Base-by-base conservation (phyloP, 2,329 filamentous ascomycete species). In the Mycosphaerelloides madeirae region DNA sequence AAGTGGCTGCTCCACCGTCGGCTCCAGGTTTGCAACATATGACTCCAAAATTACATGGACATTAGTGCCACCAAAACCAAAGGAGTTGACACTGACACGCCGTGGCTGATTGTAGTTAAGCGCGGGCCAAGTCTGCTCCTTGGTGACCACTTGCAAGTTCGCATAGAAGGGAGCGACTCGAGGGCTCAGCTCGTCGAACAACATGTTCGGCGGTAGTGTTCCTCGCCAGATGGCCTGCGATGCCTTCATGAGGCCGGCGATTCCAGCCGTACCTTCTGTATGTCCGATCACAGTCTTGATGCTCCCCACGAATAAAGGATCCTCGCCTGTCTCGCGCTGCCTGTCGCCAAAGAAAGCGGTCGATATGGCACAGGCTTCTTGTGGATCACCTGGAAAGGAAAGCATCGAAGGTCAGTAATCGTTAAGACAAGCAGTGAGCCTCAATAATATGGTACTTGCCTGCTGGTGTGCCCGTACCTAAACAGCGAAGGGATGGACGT, bases 41-140 rank as follows among this genome's bases (percentile, higher is more conserved):
- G 43, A 33, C 25, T 58, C 56, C 3, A 58, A 37, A 13, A 58
- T 56, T 1, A 45, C 53, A 36, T 57, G 55, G n/a, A 33, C 46
- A 38, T 59, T 59, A 6, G 53, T 52, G 6, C 56, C 56, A 12
- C 56, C 56, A 22, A 52, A 59, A 3, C 56, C 56, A 35, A 57
- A 54, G 19, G 33, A 45, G 42, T 61, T 61, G 20, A 58, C 38
- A 18, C 48, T 49, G 12, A 50, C 53, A n/a, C 50, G 45, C 13
- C 33, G 19, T 20, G n/a, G 18, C 8, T 40, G 14, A 22, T 22
- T 12, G 14, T 29, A 20, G 12, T 35, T 13, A 3, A 22, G 8
- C 25, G 60, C 47, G 0, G 65, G 66, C 12, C 64, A 65, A 15
- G 59, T 60, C 3, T 59, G n/a, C 12, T 41, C 32, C 19, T 33